Conservation (phyloP, 768 basidiomycete species). For the Pilatotrama ljubarskyi region DNA sequence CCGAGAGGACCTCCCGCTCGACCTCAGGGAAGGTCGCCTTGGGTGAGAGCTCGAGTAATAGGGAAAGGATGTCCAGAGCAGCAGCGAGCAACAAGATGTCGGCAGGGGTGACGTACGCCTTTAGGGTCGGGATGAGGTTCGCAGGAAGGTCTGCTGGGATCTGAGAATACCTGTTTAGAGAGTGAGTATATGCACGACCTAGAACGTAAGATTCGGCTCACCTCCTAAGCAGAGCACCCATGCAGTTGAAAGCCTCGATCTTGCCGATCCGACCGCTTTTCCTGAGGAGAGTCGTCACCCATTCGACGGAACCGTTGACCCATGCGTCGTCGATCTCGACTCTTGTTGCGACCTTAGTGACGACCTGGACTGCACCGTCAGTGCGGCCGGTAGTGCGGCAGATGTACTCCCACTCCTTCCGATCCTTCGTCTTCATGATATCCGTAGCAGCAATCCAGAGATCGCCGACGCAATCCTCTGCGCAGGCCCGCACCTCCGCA, state of each 20-base stretch:
- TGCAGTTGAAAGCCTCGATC: constrained; percentile 73
- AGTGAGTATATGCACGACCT: neutral
- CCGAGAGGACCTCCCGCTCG: constrained; percentile 65
- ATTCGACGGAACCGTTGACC: constrained; percentile 79
- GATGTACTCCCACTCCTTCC: constrained; percentile 80
- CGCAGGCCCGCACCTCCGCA: constrained; percentile 81
- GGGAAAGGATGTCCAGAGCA: constrained; percentile 61
- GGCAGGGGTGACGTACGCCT: constrained; percentile 66
- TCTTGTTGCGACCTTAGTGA: constrained; percentile 79
- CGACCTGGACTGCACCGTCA: constrained; percentile 76
- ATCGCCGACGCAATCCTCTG: constrained; percentile 82
- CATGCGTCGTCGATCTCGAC: constrained; percentile 72
- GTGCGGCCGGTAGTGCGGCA: constrained; percentile 70
- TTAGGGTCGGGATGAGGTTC: constrained; percentile 70
- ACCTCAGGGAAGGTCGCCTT: constrained; percentile 70
- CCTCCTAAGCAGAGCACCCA: constrained; percentile 74
- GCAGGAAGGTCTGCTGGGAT: constrained; percentile 60
- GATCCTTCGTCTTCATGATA: constrained; percentile 57
- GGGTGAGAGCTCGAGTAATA: constrained; percentile 71
- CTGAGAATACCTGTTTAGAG: constrained; percentile 45
- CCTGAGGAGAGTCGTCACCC: constrained; percentile 71
- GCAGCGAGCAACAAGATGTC: constrained; percentile 82
- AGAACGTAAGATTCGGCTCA: constrained; percentile 32
- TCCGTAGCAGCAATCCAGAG: constrained; percentile 88
- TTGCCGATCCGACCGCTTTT: constrained; percentile 81